phyloP scores from a whole-genome alignment of 768 basidiomycete species.

The Phanerodontia chrysosporium region DNA sequence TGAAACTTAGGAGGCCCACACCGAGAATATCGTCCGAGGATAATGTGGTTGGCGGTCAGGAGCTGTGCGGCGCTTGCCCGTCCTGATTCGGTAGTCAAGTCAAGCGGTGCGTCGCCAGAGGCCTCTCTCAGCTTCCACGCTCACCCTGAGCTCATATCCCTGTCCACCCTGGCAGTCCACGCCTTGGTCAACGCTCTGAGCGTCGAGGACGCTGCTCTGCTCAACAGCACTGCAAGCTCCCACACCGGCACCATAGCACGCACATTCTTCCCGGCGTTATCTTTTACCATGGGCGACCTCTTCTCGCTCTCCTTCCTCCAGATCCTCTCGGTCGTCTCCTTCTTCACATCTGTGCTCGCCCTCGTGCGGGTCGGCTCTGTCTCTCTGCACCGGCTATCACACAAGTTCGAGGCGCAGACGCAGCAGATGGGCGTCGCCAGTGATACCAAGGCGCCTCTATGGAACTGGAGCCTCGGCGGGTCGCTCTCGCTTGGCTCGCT shows the following conservation, averaged over 20 bases:
- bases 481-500: conserved; percentile 23
- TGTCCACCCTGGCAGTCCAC: not conserved
- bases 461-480: conserved; percentile 24
- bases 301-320: conserved; percentile 14
- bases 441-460: conserved; percentile 9
- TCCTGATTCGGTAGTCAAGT: conserved; percentile 10
- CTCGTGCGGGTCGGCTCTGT: conserved; percentile 20
- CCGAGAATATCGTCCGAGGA: not conserved
- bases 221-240: conserved; percentile 9
- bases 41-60: conserved; percentile 6
- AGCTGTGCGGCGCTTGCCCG: conserved; percentile 7
- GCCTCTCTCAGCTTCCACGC: not conserved
- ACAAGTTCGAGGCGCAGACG: conserved; percentile 16
- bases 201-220: conserved; percentile 7
- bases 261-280: not conserved
- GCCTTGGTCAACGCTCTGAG: conserved; percentile 7
- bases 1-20: not conserved
- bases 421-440: conserved; percentile 2
- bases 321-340: conserved; percentile 16
- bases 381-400: conserved; percentile 21
- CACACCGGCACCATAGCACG: not conserved
- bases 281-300: conserved; percentile 13
- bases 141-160: not conserved
- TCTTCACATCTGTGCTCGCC: conserved; percentile 18
- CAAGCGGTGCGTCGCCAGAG: conserved; percentile 7